A percentile compares a stretch with the other conserved stretches of the same genome.
These are phyloP conservation scores for Aspergillus sp. DNA, from an alignment of 2,329 filamentous ascomycete species.

Conservation along the genomic window DNA sequence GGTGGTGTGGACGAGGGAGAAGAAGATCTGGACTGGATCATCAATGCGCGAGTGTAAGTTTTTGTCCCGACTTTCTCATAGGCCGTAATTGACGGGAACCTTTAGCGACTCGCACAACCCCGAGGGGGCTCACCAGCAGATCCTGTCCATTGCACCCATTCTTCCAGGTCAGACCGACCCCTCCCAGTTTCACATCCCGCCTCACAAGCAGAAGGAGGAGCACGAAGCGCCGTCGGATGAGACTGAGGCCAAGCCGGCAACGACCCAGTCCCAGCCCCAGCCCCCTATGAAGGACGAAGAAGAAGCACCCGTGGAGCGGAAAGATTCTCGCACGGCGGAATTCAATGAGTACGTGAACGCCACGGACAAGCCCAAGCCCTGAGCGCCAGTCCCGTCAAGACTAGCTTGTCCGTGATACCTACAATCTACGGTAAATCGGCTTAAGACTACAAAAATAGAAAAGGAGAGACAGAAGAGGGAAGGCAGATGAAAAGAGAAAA, in stretches of 20 bases:
- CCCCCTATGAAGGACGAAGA: slow-evolving; percentile 4
- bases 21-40: slow-evolving; percentile 92
- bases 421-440: neutral
- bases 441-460: neutral
- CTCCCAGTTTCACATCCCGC: slow-evolving; percentile 58
- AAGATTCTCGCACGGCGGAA: slow-evolving; percentile 40
- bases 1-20: slow-evolving; percentile 75
- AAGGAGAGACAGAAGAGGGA: neutral
- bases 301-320: slow-evolving; percentile 29
- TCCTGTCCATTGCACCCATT: slow-evolving; percentile 82
- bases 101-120: slow-evolving; percentile 63
- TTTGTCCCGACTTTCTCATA: neutral
- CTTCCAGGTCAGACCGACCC: slow-evolving; percentile 69
- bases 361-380: slow-evolving; percentile 22
- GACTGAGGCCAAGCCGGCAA: neutral
- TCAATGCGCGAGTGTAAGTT: slow-evolving; percentile 78
- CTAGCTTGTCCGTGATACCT: neutral
- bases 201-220: slow-evolving; percentile 30
- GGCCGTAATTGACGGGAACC: slow-evolving; percentile 6
- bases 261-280: neutral
- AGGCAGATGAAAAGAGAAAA: neutral
- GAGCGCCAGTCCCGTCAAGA: neutral
- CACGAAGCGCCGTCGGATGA: slow-evolving; percentile 4
- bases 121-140: slow-evolving; percentile 73
- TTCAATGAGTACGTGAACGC: slow-evolving; percentile 48